Evolutionary conservation across 208 protist genomes (phyloP).

Genomic region (Trichomonas gallinae): DNA sequence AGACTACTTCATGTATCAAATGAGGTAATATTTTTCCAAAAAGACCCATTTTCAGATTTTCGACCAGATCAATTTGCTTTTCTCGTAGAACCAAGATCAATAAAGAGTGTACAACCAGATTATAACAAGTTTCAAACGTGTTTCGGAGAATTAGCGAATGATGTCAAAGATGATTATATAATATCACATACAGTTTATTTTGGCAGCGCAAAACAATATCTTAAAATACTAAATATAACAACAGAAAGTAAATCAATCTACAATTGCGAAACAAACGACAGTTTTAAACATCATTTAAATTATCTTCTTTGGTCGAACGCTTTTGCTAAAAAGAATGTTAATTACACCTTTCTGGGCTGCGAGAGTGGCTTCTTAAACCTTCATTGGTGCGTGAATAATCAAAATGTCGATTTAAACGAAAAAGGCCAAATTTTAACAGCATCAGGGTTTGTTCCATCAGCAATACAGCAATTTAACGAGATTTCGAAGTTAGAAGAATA

Average conservation of each 20-base stretch:
- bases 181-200: not conserved
- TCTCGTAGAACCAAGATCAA: not conserved
- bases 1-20: not conserved
- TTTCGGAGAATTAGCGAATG: not conserved
- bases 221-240: not conserved
- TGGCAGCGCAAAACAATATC: not conserved
- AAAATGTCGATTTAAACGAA: not conserved
- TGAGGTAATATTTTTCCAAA: not conserved
- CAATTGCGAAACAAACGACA: not conserved
- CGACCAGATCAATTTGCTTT: not conserved
- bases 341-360: not conserved
- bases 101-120: not conserved
- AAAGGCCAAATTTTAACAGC: not conserved
- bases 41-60: not conserved
- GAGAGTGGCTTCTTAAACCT: not conserved
- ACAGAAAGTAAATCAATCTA: not conserved
- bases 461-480: not conserved
- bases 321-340: not conserved
- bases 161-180: not conserved
- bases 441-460: not conserved
- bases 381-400: not conserved
- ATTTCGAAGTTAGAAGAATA: not conserved
- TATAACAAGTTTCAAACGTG: not conserved
- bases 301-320: not conserved
- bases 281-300: not conserved